Base-by-base conservation (phyloP, 23 red algal genomes). In the Gracilaria domingensis region DNA sequence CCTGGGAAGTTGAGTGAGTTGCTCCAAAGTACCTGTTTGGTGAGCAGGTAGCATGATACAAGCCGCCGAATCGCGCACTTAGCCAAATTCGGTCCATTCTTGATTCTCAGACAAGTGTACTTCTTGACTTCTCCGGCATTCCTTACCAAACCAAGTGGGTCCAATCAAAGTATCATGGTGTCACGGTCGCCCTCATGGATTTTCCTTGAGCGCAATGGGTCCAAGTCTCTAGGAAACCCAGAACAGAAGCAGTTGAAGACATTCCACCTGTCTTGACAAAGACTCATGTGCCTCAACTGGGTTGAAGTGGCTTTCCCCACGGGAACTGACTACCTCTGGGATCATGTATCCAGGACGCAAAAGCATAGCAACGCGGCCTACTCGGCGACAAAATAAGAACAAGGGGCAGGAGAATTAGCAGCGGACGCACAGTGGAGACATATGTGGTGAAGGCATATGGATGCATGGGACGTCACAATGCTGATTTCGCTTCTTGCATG, bases 81-180 rank as follows among this genome's bases (percentile, higher is more conserved):
- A 16, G 97, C 97, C 57, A 99, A 77, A n/a, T n/a, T 24, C 97
- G 93, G 39, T n/a, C 97, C 97, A 62, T 99, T 99, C 93, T 99
- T 99, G 17, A 99, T 62, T n/a, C 85, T 99, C 97, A 24, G 76
- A 76, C 30, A 95, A 61, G 50, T 99, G 77, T 93, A 93, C 87
- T 76, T 82, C 57, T 80, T 81, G 49, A 87, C 77, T n/a, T 85
- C 65, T 29, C 74, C 86, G 7, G 91, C 86, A 64, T 92, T 73
- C 76, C 93, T 96, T 82, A 73, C 93, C 8, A 99, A 77, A 13
- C 92, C 92, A 24, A 99, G 84, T 38, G 97, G 94, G 50, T 98
- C 96, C 23, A 98, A 95, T 0, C 82, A n/a, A 93, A 96, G 61
- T 93, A 83, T 9, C 94, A 88, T 11, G 94, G 87, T 12, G 73